Evolutionary conservation across 2,329 filamentous ascomycete genomes (phyloP).

Genomic region (Cadophora malorum): DNA sequence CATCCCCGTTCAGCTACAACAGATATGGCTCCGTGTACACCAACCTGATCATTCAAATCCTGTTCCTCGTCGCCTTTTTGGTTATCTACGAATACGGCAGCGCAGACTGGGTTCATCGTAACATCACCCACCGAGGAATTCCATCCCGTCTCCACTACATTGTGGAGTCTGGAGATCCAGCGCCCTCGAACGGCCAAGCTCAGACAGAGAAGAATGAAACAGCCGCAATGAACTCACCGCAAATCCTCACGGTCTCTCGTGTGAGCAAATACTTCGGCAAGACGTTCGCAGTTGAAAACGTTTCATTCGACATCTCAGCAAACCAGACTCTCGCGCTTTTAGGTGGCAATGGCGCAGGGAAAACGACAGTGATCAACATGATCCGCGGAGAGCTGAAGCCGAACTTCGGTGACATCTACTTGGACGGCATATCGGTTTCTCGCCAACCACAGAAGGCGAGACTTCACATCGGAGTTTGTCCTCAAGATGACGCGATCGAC

Average conservation of each 20-base stretch:
- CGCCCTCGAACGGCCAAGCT: constrained; percentile 20
- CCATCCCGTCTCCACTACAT: constrained; percentile 39
- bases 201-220: constrained; percentile 39
- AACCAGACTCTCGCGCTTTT: constrained; percentile 69
- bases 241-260: constrained; percentile 66
- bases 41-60: constrained; percentile 40
- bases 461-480: constrained; percentile 45
- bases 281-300: constrained; percentile 65
- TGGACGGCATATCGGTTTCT: constrained; percentile 63
- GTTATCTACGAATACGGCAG: constrained; percentile 40
- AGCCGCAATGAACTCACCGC: constrained; percentile 40
- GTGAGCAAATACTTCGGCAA: constrained; percentile 65
- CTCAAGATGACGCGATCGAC: constrained; percentile 47
- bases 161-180: constrained; percentile 40
- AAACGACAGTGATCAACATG: constrained; percentile 69
- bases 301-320: constrained; percentile 66
- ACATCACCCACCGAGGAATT: constrained; percentile 35
- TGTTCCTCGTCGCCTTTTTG: constrained; percentile 34
- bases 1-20: constrained; percentile 34
- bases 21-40: constrained; percentile 40
- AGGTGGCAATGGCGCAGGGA: constrained; percentile 71
- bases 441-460: constrained; percentile 36
- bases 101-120: constrained; percentile 38
- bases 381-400: constrained; percentile 68
- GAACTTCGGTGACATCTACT: constrained; percentile 62